Evolutionary conservation across 2,329 filamentous ascomycete species (phyloP).

Genomic region (Ascochyta fabae): DNA sequence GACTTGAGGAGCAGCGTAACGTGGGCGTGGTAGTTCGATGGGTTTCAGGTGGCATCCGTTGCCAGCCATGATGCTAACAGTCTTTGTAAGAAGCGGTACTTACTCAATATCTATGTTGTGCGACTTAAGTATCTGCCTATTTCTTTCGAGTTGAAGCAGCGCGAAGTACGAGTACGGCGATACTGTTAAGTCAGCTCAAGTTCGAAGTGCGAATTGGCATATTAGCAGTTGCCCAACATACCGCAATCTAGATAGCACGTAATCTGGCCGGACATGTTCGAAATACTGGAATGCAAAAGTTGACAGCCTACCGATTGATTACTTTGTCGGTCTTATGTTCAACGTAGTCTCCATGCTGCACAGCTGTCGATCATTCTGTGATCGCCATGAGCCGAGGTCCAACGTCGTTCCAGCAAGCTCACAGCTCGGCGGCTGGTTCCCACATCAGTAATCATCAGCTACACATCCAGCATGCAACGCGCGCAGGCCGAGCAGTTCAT

Average conservation of each 20-base stretch:
- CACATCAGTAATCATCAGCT: slow-evolving; percentile 22
- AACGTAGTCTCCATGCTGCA: background rate
- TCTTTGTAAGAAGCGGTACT: slow-evolving; percentile 34
- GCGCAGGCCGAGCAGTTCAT: background rate
- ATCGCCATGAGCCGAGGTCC: slow-evolving; percentile 12
- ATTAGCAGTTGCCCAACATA: slow-evolving; percentile 46
- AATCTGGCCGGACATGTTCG: slow-evolving; percentile 65
- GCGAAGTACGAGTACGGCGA: slow-evolving; percentile 65
- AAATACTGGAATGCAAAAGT: background rate
- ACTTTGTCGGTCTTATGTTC: background rate
- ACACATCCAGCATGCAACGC: background rate
- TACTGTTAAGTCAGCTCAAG: slow-evolving; percentile 54
- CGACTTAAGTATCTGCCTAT: slow-evolving; percentile 60
- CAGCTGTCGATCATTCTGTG: background rate
- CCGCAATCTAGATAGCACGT: slow-evolving; percentile 72
- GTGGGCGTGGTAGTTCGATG: background rate
- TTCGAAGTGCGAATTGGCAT: background rate
- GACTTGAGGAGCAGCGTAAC: background rate
- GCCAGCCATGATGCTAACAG: background rate
- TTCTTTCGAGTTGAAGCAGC: slow-evolving; percentile 64
- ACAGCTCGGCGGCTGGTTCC: background rate
- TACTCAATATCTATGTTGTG: slow-evolving; percentile 72
- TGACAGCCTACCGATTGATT: background rate
- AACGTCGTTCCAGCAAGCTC: slow-evolving; percentile 2
- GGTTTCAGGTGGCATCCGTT: background rate